Evolutionary conservation across 495 filamentous ascomycete genomes (phyloP).

Genomic region (Podospora pseudocomata): DNA sequence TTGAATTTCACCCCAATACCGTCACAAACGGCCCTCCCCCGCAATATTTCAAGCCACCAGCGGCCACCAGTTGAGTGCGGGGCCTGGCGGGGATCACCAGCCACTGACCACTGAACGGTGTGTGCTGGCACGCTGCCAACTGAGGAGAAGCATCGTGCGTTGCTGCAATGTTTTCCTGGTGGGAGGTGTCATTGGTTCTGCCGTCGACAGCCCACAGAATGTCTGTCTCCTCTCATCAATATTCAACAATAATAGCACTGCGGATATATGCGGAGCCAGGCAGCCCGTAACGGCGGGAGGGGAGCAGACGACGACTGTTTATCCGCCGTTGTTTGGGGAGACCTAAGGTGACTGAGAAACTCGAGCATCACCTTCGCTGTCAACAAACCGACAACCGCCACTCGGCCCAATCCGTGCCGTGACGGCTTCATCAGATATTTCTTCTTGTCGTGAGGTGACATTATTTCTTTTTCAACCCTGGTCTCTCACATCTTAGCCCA

Average conservation of each 20-base stretch:
- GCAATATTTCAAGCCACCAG: conserved; percentile 11
- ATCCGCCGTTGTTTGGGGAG: not conserved
- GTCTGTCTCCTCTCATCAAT: not conserved
- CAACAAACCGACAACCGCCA: not conserved
- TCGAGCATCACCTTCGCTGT: conserved; percentile 4
- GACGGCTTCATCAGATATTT: conserved; percentile 6
- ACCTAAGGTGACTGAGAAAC: not conserved
- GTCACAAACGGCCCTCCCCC: not conserved
- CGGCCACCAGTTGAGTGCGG: conserved; percentile 1
- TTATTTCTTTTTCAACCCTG: conserved; percentile 19
- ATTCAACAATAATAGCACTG: not conserved
- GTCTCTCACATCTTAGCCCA: conserved; percentile 19
- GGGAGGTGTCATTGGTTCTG: conserved; percentile 3
- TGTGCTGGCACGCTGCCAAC: not conserved
- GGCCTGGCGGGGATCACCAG: not conserved
- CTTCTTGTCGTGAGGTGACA: conserved; percentile 5
- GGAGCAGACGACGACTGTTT: not conserved
- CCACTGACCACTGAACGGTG: not conserved
- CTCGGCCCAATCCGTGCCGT: conserved; percentile 15
- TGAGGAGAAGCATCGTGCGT: not conserved
- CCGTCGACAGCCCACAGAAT: conserved; percentile 7
- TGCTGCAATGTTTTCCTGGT: conserved; percentile 6
- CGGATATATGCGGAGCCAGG: not conserved
- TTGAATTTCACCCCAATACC: not conserved
- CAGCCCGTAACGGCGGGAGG: not conserved